Evolutionary conservation across 331 rosid species (phyloP).

Genomic region (Prunus yedoensis): DNA sequence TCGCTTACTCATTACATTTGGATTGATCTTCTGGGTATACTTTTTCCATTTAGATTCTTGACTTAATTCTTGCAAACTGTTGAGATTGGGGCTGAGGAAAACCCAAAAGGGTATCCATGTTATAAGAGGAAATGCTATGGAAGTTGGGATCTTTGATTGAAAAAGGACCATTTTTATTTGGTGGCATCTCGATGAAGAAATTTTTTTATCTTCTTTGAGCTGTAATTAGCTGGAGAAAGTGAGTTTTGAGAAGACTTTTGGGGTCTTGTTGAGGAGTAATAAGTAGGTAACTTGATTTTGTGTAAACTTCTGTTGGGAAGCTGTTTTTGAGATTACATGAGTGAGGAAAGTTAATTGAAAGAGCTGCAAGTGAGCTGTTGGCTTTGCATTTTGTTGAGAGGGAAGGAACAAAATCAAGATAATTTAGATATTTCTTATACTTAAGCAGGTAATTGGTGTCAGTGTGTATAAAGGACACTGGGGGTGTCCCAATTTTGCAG

Average conservation of each 20-base stretch:
- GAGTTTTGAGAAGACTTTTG: neutral
- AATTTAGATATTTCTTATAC: too few species aligned
- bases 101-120: conserved; percentile 16
- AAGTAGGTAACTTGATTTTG: conserved; percentile 8
- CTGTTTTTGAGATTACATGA: conserved; percentile 17
- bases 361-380: conserved; percentile 18
- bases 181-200: conserved; percentile 18
- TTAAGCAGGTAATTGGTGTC: too few species aligned
- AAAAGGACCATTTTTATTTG: conserved; percentile 15
- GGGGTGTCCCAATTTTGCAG: conserved; percentile 22
- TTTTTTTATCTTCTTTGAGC: conserved; percentile 23
- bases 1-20: conserved; percentile 14
- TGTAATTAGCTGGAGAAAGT: conserved; percentile 24
- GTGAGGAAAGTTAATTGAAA: conserved; percentile 24
- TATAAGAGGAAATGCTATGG: conserved; percentile 22
- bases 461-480: conserved; percentile 21
- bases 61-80: conserved; percentile 19
- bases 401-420: too few species aligned
- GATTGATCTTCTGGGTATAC: conserved; percentile 25
- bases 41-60: neutral
- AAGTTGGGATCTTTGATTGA: conserved; percentile 22
- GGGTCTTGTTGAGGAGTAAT: conserved; percentile 12
- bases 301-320: conserved; percentile 5
- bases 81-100: conserved; percentile 28
- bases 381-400: conserved; percentile 15